A percentile compares a stretch with the other conserved stretches of the same genome.
phyloP scores from a whole-genome alignment of 1,284 basidiomycete species.

The Abortiporus biennis region DNA sequence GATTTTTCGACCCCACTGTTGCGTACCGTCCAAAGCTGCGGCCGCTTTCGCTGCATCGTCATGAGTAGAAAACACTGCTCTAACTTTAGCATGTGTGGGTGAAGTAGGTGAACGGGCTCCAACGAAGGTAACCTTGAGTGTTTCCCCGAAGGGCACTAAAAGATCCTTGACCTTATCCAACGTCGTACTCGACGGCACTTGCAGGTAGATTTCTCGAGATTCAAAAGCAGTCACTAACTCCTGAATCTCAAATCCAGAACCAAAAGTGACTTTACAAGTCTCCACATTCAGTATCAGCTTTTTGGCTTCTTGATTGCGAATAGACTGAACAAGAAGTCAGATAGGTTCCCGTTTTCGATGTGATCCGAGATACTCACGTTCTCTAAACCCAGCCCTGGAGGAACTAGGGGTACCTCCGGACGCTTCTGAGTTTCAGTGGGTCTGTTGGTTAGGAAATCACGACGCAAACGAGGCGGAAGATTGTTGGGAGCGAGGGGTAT shows the following conservation, averaged over 20 bases:
- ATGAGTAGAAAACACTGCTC: slow-evolving; percentile 38
- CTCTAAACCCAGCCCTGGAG: slow-evolving; percentile 23
- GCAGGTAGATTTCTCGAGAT: slow-evolving; percentile 30
- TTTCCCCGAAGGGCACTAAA: slow-evolving; percentile 35
- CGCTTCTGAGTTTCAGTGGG: no score
- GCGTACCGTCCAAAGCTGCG: slow-evolving; percentile 37
- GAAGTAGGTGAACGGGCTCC: slow-evolving; percentile 16
- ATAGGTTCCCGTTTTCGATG: no score
- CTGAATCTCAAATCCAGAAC: slow-evolving; percentile 31
- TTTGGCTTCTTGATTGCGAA: no score
- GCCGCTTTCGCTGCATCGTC: slow-evolving; percentile 44
- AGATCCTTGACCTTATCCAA: slow-evolving; percentile 14
- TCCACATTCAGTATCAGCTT: slow-evolving; percentile 15
- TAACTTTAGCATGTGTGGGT: no score
- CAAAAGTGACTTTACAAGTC: slow-evolving; percentile 30
- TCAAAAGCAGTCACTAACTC: slow-evolving; percentile 36
- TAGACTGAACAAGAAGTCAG: no score
- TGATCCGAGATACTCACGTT: no score
- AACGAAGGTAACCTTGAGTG: slow-evolving; percentile 22
- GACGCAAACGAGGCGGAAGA: no score
- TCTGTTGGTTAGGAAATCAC: no score
- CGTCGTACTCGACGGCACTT: slow-evolving; percentile 18
- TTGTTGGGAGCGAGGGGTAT: no score
- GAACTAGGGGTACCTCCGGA: slow-evolving; percentile 19
- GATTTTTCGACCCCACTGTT: slow-evolving; percentile 30